A percentile compares a stretch with the other conserved stretches of the same genome.
Conservation (phyloP, 306 rosid species). For the peach (Prunus persica) region DNA sequence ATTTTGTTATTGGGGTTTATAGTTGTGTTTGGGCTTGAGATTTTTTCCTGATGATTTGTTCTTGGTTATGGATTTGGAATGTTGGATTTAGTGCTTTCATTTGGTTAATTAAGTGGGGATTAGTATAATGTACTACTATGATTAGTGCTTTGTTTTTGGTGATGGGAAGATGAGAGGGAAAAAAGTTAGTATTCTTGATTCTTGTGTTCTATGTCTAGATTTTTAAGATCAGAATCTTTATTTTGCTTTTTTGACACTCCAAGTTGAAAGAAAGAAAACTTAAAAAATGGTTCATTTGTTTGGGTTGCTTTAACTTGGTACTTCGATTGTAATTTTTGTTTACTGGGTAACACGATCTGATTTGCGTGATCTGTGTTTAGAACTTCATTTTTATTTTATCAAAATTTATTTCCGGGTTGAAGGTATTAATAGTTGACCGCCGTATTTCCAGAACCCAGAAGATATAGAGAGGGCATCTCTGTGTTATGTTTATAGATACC, state of each 20-base stretch:
- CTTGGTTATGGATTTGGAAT: conserved; percentile 6
- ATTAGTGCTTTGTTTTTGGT: conserved; percentile 24
- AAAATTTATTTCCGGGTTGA: background rate
- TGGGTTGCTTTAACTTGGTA: background rate
- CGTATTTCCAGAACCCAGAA: background rate
- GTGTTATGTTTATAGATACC: background rate
- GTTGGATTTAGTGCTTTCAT: conserved; percentile 15
- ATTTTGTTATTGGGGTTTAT: conserved; percentile 10
- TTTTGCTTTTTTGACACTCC: background rate
- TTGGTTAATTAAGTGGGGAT: conserved; percentile 16
- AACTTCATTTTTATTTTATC: background rate
- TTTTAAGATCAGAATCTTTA: conserved; percentile 1
- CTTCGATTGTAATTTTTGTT: background rate
- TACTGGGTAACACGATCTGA: background rate
- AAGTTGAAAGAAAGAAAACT: background rate
- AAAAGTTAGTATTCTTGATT: background rate
- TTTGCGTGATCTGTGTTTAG: conserved; percentile 14
- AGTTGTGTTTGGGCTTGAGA: conserved; percentile 18
- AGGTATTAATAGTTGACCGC: background rate
- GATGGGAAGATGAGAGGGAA: conserved; percentile 14
- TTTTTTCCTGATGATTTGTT: conserved; percentile 4
- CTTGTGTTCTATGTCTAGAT: background rate
- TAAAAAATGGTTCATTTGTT: background rate
- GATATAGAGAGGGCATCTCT: background rate
- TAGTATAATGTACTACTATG: background rate